Conservation (phyloP, 768 basidiomycete genomes). For the Auricularia sp. region DNA sequence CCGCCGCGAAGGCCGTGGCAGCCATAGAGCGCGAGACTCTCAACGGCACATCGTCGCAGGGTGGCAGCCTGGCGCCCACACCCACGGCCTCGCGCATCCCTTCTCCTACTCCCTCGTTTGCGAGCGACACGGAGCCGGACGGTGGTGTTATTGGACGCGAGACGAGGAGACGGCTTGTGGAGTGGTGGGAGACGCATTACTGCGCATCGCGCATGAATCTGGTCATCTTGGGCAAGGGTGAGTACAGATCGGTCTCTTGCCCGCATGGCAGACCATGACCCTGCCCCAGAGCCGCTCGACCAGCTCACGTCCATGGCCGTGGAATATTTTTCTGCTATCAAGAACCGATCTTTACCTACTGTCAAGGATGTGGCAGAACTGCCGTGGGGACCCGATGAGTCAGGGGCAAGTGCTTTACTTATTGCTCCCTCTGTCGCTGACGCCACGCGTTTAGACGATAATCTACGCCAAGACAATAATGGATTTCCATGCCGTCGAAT, state of each 20-base stretch:
- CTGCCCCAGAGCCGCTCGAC: constrained; percentile 56
- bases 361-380: constrained; percentile 54
- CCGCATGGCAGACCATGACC: neutral
- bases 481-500: constrained; percentile 73
- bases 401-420: constrained; percentile 42
- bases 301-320: constrained; percentile 54
- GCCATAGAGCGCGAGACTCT: constrained; percentile 23
- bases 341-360: constrained; percentile 49
- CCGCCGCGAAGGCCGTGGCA: constrained; percentile 32
- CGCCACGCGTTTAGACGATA: constrained; percentile 42
- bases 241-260: neutral
- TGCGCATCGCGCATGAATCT: constrained; percentile 28
- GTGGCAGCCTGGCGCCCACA: constrained; percentile 24
- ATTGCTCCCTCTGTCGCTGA: constrained; percentile 15
- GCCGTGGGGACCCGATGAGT: constrained; percentile 62
- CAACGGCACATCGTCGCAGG: constrained; percentile 14
- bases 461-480: constrained; percentile 85
- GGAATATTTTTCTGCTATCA: constrained; percentile 60
- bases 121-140: constrained; percentile 24
- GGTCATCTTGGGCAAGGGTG: constrained; percentile 26
- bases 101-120: constrained; percentile 50
- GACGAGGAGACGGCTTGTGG: constrained; percentile 20
- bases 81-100: constrained; percentile 44
- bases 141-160: constrained; percentile 29
- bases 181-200: constrained; percentile 30